Conservation (phyloP, 257 asterid genomes). For the Rubia yunnanensis region DNA sequence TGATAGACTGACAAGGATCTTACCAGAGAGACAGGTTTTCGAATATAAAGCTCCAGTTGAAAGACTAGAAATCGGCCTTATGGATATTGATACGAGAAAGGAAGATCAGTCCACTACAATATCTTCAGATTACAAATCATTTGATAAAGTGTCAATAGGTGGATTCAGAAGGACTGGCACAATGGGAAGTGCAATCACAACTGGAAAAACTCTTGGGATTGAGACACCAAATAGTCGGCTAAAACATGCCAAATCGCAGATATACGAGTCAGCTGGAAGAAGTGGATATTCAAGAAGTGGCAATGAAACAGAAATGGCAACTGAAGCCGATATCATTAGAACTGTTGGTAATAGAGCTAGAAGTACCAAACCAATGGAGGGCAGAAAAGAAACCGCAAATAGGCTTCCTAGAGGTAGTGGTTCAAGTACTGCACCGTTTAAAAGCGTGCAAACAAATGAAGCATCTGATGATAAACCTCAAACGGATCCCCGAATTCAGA, state of each 20-base stretch:
- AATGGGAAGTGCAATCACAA: slow-evolving; percentile 28
- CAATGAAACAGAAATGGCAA: slow-evolving; percentile 29
- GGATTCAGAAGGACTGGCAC: slow-evolving; percentile 25
- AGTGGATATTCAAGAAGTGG: slow-evolving; percentile 19
- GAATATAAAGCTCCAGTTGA: slow-evolving; percentile 14
- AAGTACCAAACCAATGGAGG: slow-evolving; percentile 8
- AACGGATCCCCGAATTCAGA: slow-evolving; percentile 41
- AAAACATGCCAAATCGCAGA: slow-evolving; percentile 46
- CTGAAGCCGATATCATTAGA: slow-evolving; percentile 25
- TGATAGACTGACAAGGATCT: slow-evolving; percentile 7
- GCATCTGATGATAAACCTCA: slow-evolving; percentile 31
- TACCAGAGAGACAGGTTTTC: slow-evolving; percentile 14
- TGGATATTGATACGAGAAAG: slow-evolving; percentile 13
- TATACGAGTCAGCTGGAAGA: slow-evolving; percentile 27
- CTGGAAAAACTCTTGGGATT: slow-evolving; percentile 26
- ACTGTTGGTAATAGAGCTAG: slow-evolving; percentile 26
- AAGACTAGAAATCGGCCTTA: slow-evolving; percentile 17
- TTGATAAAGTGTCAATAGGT: slow-evolving; percentile 25
- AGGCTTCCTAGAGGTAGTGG: slow-evolving; percentile 27
- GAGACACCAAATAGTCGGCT: slow-evolving; percentile 37
- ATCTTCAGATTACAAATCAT: slow-evolving; percentile 15
- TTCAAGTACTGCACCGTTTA: slow-evolving; percentile 10
- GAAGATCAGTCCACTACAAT: slow-evolving; percentile 19
- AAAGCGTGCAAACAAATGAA: slow-evolving; percentile 30
- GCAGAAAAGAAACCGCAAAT: slow-evolving; percentile 23